A percentile compares a stretch with the other conserved stretches of the same genome.
phyloP scores from a whole-genome alignment of 2,329 filamentous ascomycete species.

The Lachnellula occidentalis region DNA sequence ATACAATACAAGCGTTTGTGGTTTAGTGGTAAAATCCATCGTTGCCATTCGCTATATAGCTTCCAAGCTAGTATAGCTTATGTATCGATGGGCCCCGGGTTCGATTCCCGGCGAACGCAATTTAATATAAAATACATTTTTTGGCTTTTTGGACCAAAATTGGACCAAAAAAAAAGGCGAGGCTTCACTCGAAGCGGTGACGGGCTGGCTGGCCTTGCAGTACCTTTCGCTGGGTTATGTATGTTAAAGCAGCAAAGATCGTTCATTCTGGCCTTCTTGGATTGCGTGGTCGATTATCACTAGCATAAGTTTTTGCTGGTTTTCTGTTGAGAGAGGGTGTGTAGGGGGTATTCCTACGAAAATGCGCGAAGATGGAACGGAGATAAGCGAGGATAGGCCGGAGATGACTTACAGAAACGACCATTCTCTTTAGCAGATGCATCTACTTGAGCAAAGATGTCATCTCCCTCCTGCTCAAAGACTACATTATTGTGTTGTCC shows the following conservation, averaged over 20 bases:
- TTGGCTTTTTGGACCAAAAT: conserved; percentile 6
- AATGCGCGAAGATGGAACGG: too few species aligned
- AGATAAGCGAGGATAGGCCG: neutral
- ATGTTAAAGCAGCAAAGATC: too few species aligned
- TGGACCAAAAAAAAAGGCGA: neutral
- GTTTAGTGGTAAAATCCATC: conserved; percentile 29
- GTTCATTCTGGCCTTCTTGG: too few species aligned
- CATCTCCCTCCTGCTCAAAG: conserved; percentile 74
- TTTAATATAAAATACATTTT: neutral
- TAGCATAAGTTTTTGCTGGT: too few species aligned
- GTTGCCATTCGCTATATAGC: conserved; percentile 15
- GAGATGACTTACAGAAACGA: conserved; percentile 35
- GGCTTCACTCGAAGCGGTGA: neutral
- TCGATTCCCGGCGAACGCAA: conserved; percentile 30
- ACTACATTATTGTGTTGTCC: conserved; percentile 81
- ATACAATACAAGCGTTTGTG: conserved; percentile 18
- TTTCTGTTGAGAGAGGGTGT: too few species aligned
- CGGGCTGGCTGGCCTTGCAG: too few species aligned
- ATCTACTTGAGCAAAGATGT: conserved; percentile 65
- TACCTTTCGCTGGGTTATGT: neutral
- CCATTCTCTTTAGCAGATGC: conserved; percentile 52
- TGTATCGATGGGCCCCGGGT: conserved; percentile 27
- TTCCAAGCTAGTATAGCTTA: neutral
- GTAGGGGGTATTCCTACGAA: too few species aligned
- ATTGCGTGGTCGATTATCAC: too few species aligned